Evolutionary conservation across 2,329 filamentous ascomycete species (phyloP).

Genomic region (Aspergillus thermomutatus): DNA sequence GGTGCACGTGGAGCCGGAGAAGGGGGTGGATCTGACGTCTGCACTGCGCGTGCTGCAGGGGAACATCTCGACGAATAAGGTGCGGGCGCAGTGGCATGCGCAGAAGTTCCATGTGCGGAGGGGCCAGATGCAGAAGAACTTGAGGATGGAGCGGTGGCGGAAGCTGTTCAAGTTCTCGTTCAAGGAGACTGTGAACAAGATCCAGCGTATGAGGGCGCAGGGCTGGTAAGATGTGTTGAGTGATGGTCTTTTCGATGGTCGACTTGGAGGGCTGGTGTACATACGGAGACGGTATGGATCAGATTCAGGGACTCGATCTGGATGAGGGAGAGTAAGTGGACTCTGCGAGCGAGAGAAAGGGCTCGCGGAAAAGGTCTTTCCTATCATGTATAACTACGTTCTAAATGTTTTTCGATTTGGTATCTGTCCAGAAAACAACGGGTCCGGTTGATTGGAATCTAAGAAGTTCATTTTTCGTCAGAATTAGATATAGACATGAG

Average conservation of each 20-base stretch:
- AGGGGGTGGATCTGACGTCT: constrained; percentile 26
- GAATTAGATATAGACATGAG: constrained; percentile 7
- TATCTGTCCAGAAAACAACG: constrained; percentile 1
- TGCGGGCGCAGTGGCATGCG: constrained; percentile 26
- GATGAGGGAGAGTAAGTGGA: background rate
- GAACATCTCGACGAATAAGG: constrained; percentile 29
- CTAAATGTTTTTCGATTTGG: constrained; percentile 14
- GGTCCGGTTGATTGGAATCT: background rate
- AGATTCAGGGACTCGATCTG: background rate
- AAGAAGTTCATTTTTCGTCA: background rate
- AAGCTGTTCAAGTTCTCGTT: constrained; percentile 45
- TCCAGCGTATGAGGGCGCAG: constrained; percentile 44
- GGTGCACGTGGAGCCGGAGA: constrained; percentile 32
- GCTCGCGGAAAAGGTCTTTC: background rate
- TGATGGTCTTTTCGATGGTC: background rate
- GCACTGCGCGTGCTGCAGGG: constrained; percentile 27
- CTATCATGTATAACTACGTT: constrained; percentile 11
- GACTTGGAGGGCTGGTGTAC: background rate
- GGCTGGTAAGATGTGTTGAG: constrained; percentile 37
- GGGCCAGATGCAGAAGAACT: constrained; percentile 41
- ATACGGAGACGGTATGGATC: constrained; percentile 1
- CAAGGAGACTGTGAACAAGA: constrained; percentile 38
- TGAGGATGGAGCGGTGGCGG: constrained; percentile 40
- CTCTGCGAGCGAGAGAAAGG: background rate
- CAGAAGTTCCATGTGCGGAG: constrained; percentile 43